phyloP scores from a whole-genome alignment of 192 early-diverging fungal genomes.

The Umbelopsis vinacea region DNA sequence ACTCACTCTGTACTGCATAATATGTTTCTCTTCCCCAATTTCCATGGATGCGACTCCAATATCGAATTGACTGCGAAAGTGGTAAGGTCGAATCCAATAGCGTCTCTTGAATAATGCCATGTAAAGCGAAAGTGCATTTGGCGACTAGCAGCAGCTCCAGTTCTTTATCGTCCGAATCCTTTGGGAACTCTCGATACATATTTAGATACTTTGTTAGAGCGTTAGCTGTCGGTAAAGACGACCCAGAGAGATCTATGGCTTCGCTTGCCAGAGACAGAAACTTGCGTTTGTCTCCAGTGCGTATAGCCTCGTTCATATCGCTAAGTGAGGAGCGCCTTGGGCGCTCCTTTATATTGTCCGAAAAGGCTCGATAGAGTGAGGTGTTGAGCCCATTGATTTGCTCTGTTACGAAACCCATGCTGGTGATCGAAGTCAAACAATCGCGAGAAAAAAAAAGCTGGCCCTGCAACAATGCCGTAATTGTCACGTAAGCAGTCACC shows the following conservation, averaged over 20 bases:
- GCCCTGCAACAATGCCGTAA: not conserved
- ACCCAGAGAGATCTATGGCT: constrained; percentile 14
- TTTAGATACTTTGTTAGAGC: not conserved
- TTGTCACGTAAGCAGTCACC: no score
- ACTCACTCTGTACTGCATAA: constrained; percentile 56
- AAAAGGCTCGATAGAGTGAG: constrained; percentile 2
- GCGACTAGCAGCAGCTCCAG: constrained; percentile 56
- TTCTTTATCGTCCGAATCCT: not conserved
- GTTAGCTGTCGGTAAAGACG: not conserved
- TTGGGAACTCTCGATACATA: not conserved
- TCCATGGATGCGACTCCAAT: constrained; percentile 64
- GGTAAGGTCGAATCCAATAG: constrained; percentile 66
- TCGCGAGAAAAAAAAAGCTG: not conserved
- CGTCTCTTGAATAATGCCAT: constrained; percentile 58
- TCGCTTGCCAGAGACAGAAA: not conserved
- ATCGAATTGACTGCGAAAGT: constrained; percentile 62
- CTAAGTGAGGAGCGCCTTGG: constrained; percentile 8
- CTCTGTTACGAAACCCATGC: constrained; percentile 11
- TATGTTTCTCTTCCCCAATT: constrained; percentile 43
- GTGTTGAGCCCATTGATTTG: constrained; percentile 11
- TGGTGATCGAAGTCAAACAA: not conserved
- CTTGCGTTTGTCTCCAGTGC: constrained; percentile 7
- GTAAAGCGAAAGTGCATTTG: constrained; percentile 56
- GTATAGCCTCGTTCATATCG: constrained; percentile 1
- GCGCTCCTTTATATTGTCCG: constrained; percentile 7